Percentiles rank a stretch among this genome's conserved stretches.
phyloP scores from a whole-genome alignment of 768 basidiomycete species.

The Gyrodon lividus region DNA sequence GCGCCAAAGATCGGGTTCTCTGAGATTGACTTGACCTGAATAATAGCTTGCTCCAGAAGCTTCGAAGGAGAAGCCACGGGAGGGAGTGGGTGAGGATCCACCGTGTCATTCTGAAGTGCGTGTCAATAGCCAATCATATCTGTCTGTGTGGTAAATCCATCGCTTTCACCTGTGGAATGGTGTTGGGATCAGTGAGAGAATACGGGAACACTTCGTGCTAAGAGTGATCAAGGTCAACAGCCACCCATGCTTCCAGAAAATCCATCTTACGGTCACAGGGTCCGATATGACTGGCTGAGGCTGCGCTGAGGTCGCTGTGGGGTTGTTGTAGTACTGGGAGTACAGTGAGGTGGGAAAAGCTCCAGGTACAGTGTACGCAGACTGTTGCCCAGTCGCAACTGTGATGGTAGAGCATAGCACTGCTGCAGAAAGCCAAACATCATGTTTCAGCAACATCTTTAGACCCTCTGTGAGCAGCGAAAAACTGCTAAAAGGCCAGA shows the following conservation, averaged over 20 bases:
- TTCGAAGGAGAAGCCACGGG: constrained; percentile 45
- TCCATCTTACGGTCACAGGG: constrained; percentile 52
- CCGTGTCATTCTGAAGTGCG: constrained; percentile 45
- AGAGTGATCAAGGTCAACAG: constrained; percentile 3
- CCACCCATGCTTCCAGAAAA: not conserved
- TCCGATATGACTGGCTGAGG: constrained; percentile 78
- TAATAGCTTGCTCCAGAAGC: constrained; percentile 52
- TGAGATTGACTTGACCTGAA: constrained; percentile 56
- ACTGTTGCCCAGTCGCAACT: constrained; percentile 12
- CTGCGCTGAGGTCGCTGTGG: constrained; percentile 69
- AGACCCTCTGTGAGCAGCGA: no score
- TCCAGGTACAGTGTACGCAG: constrained; percentile 54
- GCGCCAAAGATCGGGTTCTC: constrained; percentile 51
- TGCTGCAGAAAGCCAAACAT: constrained; percentile 1
- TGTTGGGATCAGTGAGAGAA: constrained; percentile 60
- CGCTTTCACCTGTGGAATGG: constrained; percentile 46
- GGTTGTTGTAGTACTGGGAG: constrained; percentile 66
- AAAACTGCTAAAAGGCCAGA: no score
- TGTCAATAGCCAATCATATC: not conserved
- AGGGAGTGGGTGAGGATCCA: constrained; percentile 67
- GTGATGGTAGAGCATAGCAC: constrained; percentile 6
- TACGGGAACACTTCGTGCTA: constrained; percentile 60
- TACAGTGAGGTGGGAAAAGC: constrained; percentile 66
- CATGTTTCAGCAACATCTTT: constrained; percentile 13
- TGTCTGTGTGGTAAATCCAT: not conserved